Evolutionary conservation across 1,139 yeast species (phyloP), one percentile per base, ranked within the genome.

Genomic region (Pichia sp.): DNA sequence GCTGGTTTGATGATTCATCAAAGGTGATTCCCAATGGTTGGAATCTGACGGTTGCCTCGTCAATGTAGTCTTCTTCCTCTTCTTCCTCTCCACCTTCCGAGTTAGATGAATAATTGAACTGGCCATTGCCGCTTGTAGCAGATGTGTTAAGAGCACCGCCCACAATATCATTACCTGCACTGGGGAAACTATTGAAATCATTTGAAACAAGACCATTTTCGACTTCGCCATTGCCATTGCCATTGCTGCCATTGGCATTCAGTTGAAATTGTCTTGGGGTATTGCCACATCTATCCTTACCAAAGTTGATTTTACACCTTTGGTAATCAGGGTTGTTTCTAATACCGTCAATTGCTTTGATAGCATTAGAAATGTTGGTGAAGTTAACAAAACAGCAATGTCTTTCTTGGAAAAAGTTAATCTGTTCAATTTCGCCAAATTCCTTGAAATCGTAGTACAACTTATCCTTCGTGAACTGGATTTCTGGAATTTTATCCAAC

Each of bases 271-370:
- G 74, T 59, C 79, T 78, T 58, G 91, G 91, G 60, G 85, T 79
- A 67, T 87, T 87, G 48, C 93, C 95, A 73, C 95, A 87, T 68
- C 95, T 78, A 70, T 87, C 95, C 67, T 87, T 87, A 59, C 95
- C 95, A 67, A 84, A 85, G 64, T 83, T 84, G 58, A 85, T 83
- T 61, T 84, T 82, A 59, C 85, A 78, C 51, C 75, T 76, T 51
- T 72, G 71, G 63, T 84, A 84, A 63, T 80, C 84, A 30, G 71
- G 69, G 56, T 76, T 75, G 58, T 80, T 80, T 69, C 82, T 79
- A 55, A 83, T 83, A 24, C 88, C 90, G 68, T 85, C 91, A 55
- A 87, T 85, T 27, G 90, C 84, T 57, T 81, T 85, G 57, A 87
- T 85, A 2, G 95, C 92, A 67, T 84, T 82, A 14, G 87, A 78